Base-by-base conservation (phyloP, 345 rosid genomes). In the Leavenworthia alabamica region DNA sequence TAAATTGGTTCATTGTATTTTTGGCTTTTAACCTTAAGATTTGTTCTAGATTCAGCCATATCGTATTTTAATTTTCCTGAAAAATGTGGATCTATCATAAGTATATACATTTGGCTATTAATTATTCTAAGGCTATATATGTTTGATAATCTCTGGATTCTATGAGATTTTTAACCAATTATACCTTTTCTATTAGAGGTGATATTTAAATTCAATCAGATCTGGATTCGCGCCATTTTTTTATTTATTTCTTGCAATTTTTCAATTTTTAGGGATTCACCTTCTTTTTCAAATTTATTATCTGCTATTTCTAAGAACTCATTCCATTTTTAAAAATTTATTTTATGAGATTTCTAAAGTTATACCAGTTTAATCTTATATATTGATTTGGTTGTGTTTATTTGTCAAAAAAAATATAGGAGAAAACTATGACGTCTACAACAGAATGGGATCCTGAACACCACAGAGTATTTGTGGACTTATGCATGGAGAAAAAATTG, bases 371-470 rank as follows among this genome's bases (percentile, higher is more conserved):
- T 24, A 6, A 32, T 41, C 27, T 53, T 17, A 69, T 28, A 16
- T 7, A 8, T n/a, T n/a, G 11, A 2, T 6, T 13, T 10, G 39
- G 2, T 47, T 51, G 17, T 41, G 9, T 57, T 51, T 31, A 16
- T 36, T 52, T 16, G 41, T 32, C 22, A 24, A 20, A 24, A 20
- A 0, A 40, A 27, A 16, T 40, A 15, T 61, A 36, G 56, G 12
- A 9, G 54, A 46, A 40, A 62, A 8, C 9, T 4, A 60, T 46
- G 75, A 73, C 56, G 73, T 12, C 40, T 19, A 80, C 72, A 55
- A 79, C 81, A 7, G 66, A 33, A 11, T 80, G 79, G 83, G 72
- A 76, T 20, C 66, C 75, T 8, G 70, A 51, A 36, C 49, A 71
- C 70, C 77, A 77, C 39, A 55, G 66, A 71, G 41, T 77, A 27